phyloP scores from a whole-genome alignment of 768 basidiomycete genomes.

The Mycena floridula region DNA sequence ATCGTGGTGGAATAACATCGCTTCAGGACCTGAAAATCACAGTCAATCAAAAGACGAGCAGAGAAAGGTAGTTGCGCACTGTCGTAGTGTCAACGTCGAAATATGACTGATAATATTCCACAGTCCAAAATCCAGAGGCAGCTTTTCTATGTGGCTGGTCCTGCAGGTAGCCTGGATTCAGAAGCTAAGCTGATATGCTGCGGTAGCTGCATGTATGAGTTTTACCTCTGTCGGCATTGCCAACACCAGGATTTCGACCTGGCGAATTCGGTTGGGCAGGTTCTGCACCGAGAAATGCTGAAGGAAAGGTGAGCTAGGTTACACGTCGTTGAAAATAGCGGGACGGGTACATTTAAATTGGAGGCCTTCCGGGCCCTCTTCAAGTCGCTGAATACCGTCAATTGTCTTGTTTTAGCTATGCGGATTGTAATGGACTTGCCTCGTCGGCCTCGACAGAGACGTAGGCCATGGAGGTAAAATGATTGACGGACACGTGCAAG shows the following conservation, averaged over 20 bases:
- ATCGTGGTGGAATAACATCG: constrained; percentile 76
- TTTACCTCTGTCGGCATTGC: constrained; percentile 52
- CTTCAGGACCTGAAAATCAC: constrained; percentile 49
- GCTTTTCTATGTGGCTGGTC: constrained; percentile 43
- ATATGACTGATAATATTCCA: constrained; percentile 84
- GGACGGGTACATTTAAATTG: constrained; percentile 60
- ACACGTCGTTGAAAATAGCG: not conserved
- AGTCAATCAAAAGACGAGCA: constrained; percentile 1
- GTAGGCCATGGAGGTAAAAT: constrained; percentile 50
- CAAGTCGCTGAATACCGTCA: constrained; percentile 45
- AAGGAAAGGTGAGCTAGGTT: not conserved
- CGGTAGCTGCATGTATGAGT: too few species aligned
- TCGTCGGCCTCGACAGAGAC: constrained; percentile 70
- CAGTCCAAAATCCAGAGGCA: constrained; percentile 61
- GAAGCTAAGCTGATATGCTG: not conserved
- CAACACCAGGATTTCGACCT: constrained; percentile 30
- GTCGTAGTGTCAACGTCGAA: constrained; percentile 86
- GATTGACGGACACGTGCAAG: too few species aligned
- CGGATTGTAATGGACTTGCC: constrained; percentile 22
- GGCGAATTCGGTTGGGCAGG: constrained; percentile 17
- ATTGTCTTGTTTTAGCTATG: not conserved
- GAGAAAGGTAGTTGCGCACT: constrained; percentile 26
- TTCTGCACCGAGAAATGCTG: constrained; percentile 56
- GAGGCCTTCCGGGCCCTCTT: constrained; percentile 63
- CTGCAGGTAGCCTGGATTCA: constrained; percentile 64